Percentiles rank a stretch among this genome's conserved stretches.
phyloP scores from a whole-genome alignment of 1,284 basidiomycete species.

The Austroboletus niveus region DNA sequence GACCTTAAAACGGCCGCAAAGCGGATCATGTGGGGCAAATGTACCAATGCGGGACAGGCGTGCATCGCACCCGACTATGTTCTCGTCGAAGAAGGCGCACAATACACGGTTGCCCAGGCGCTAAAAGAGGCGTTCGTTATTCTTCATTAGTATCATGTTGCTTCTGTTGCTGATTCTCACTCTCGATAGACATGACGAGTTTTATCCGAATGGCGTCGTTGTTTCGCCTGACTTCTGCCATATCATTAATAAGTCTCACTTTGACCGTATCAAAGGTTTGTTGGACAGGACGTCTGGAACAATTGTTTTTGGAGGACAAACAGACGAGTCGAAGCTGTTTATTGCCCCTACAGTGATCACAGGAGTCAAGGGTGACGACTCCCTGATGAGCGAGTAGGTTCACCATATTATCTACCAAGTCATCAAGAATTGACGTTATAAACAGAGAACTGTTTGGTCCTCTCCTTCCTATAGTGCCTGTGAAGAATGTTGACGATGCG shows the following conservation, averaged over 20 bases:
- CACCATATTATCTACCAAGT: no score
- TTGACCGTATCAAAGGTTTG: slow-evolving; percentile 60
- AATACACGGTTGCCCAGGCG: slow-evolving; percentile 62
- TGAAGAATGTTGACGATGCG: slow-evolving; percentile 70
- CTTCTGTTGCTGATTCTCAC: not conserved
- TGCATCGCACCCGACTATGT: slow-evolving; percentile 81
- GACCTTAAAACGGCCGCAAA: slow-evolving; percentile 59
- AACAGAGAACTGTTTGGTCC: slow-evolving; percentile 74
- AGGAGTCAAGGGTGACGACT: slow-evolving; percentile 63
- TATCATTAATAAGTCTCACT: slow-evolving; percentile 54
- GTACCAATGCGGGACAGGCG: slow-evolving; percentile 73
- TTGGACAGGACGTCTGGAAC: slow-evolving; percentile 70
- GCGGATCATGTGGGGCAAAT: slow-evolving; percentile 80
- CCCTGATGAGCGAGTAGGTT: slow-evolving; percentile 72
- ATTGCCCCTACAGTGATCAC: slow-evolving; percentile 70
- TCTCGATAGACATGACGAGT: slow-evolving; percentile 46
- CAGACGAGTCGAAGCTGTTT: slow-evolving; percentile 55
- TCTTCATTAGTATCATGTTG: not conserved
- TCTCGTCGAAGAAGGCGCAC: slow-evolving; percentile 62
- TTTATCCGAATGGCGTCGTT: slow-evolving; percentile 51
- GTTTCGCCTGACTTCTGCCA: slow-evolving; percentile 44
- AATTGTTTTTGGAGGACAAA: slow-evolving; percentile 69
- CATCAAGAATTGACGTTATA: slow-evolving; percentile 2
- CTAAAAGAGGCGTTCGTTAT: slow-evolving; percentile 56
- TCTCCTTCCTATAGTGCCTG: slow-evolving; percentile 74